Conservation (phyloP, 768 basidiomycete species). For the Rhizopogon vesiculosus region DNA sequence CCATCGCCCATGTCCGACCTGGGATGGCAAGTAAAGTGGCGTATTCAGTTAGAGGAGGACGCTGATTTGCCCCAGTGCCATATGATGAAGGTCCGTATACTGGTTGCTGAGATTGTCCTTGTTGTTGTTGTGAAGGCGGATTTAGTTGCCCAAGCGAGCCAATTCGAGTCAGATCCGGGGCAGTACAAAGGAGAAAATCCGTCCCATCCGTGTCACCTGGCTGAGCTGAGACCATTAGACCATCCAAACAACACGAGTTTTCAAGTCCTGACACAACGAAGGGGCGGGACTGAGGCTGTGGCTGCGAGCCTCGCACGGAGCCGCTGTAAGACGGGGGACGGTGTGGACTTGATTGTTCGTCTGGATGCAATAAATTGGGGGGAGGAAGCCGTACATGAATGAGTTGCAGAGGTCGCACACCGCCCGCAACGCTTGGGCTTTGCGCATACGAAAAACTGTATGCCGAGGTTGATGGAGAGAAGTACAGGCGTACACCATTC, state of each 20-base stretch:
- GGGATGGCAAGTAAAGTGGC: constrained; percentile 74
- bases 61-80: constrained; percentile 33
- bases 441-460: constrained; percentile 48
- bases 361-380: constrained; percentile 69
- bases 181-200: constrained; percentile 70
- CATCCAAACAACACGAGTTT: constrained; percentile 60
- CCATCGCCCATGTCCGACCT: constrained; percentile 83
- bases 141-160: constrained; percentile 66
- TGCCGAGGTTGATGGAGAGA: constrained; percentile 48
- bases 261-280: constrained; percentile 58
- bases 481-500: constrained; percentile 84
- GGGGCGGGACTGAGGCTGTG: constrained; percentile 46
- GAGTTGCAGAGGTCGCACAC: constrained; percentile 50
- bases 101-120: constrained; percentile 29
- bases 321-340: constrained; percentile 46
- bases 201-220: constrained; percentile 68
- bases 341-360: constrained; percentile 53
- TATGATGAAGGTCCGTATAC: constrained; percentile 40
- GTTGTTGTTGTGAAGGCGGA: constrained; percentile 30
- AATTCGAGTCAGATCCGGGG: constrained; percentile 72
- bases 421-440: constrained; percentile 20
- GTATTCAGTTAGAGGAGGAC: constrained; percentile 72
- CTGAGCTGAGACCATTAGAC: constrained; percentile 67
- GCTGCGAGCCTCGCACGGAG: constrained; percentile 35
- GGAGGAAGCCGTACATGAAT: constrained; percentile 80